Base-by-base conservation (phyloP, 257 asterid genomes). In the Lantana camara region DNA sequence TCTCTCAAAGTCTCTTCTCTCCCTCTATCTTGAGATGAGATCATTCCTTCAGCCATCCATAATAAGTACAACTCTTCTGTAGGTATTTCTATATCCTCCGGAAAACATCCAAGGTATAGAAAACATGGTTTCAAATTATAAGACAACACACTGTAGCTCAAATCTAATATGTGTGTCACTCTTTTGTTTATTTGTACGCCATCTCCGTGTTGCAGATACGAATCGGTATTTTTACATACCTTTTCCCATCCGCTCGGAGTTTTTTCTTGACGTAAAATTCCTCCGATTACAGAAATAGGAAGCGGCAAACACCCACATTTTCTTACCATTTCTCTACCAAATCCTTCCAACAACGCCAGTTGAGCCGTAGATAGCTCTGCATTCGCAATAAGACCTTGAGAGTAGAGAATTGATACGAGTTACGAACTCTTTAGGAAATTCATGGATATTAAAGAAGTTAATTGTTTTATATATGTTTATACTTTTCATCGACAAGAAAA, bases 91-190 rank as follows among this genome's bases (percentile, higher is more conserved):
- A 46, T 59, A 2, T 55, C 71, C 15, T 71, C 66, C 0, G 2
- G 1, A 13, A 21, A 63, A 22, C 6, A 20, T 10, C 70, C 66
- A 47, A 71, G 34, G 3, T 63, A 63, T 6, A 71, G 64, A 23
- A 70, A 70, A 34, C 75, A 71, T 0, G 66, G 60, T 40, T 54
- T 62, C 63, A 70, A 63, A 17, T 70, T 5, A 24, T 62, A 70
- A 20, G 75, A 70, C 16, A 70, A 4, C 20, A 10, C 53, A 15
- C 41, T 8, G 10, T 70, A 62, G n/a, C 75, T 69, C 50, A 60
- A 51, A 23, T 37, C 52, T 38, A 61, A 41, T 15, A 69, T 38
- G 16, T 29, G 46, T 1, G 30, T 35, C 17, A 59, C 52, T 34
- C 29, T n/a, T 44, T 23, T 37, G 37, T 53, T 27, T 6, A 35